Percentiles rank a stretch among this genome's conserved stretches.
Conservation (phyloP, 345 rosid species). For the Salix suchowensis region DNA sequence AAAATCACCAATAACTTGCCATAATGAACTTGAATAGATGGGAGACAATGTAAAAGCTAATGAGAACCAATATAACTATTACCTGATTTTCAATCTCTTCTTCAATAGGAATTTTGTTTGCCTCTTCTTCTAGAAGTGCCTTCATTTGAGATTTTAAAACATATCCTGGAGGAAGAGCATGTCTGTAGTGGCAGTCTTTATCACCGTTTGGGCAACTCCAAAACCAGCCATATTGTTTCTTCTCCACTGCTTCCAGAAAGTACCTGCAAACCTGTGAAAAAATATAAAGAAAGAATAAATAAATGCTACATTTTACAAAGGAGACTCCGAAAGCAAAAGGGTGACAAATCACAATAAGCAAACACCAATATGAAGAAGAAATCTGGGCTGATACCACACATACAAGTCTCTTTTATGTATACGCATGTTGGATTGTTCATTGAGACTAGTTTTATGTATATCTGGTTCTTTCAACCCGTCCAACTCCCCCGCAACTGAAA, state of each 20-base stretch:
- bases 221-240: constrained; percentile 97
- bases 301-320: too few relatives aligned
- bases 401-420: too few relatives aligned
- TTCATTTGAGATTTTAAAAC: constrained; percentile 92
- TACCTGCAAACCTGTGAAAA: constrained; percentile 75
- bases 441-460: not conserved
- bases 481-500: not conserved
- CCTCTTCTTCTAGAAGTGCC: constrained; percentile 84
- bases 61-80: not conserved
- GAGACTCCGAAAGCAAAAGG: too few relatives aligned
- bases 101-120: constrained; percentile 67
- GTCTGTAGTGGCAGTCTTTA: constrained; percentile 84
- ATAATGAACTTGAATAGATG: not conserved
- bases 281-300: not conserved
- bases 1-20: not conserved
- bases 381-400: too few relatives aligned
- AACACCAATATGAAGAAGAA: too few relatives aligned
- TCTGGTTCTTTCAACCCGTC: not conserved
- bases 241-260: constrained; percentile 92
- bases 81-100: constrained; percentile 95
- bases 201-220: constrained; percentile 89
- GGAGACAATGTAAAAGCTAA: not conserved
- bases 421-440: not conserved
- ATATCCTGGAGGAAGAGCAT: constrained; percentile 95
- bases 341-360: too few relatives aligned